Percentiles rank a stretch among this genome's conserved stretches.
phyloP scores from a whole-genome alignment of 139 green algal genomes.

The Haematococcus sp. region DNA sequence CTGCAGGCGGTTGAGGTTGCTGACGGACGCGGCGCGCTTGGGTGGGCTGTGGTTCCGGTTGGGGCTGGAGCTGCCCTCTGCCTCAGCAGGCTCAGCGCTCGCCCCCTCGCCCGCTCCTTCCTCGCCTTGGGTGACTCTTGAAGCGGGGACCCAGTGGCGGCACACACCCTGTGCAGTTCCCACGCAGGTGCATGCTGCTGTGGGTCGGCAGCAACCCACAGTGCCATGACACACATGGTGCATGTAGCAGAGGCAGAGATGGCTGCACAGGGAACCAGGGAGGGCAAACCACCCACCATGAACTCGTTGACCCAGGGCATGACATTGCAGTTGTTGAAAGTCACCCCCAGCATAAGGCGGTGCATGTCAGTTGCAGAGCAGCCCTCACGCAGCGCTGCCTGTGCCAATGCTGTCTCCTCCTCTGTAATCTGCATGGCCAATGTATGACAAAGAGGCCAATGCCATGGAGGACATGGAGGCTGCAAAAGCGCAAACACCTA shows the following conservation, averaged over 20 bases:
- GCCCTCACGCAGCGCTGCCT: conserved; percentile 11
- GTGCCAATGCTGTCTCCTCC: conserved; percentile 17
- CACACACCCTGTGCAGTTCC: neutral
- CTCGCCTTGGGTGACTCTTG: neutral
- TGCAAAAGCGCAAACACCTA: neutral
- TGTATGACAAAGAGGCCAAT: neutral
- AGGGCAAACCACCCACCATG: neutral
- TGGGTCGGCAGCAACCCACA: no score
- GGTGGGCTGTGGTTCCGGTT: no score
- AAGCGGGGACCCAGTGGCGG: neutral
- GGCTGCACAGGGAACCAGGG: no score
- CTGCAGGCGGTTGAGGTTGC: neutral
- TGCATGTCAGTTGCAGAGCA: conserved; percentile 16
- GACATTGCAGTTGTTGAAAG: conserved; percentile 8
- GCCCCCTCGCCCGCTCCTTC: neutral
- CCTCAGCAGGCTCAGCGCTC: no score
- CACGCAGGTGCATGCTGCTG: no score
- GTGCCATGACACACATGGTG: no score
- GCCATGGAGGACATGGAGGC: neutral
- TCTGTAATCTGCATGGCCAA: conserved; percentile 4
- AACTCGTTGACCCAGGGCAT: conserved; percentile 2
- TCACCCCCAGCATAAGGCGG: conserved; percentile 21
- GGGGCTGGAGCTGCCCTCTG: no score
- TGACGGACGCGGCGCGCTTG: neutral
- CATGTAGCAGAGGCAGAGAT: no score